A percentile compares a stretch with the other conserved stretches of the same genome.
These are phyloP conservation scores for Lepidium sativum DNA, from an alignment of 345 rosid genomes.

Conservation along the genomic window DNA sequence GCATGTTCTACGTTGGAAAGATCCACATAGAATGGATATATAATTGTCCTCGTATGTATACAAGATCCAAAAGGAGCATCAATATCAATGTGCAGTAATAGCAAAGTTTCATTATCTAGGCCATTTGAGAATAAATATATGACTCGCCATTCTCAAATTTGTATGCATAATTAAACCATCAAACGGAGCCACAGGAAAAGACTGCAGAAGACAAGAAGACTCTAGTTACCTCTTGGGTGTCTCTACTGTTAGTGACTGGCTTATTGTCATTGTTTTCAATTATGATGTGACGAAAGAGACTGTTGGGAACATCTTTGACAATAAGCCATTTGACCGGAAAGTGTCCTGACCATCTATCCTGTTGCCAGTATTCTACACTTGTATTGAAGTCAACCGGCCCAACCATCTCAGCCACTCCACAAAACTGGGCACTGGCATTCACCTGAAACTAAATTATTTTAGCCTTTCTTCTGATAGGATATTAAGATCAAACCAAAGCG, in stretches of 20 bases:
- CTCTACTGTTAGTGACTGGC: constrained; percentile 89
- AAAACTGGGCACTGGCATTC: constrained; percentile 77
- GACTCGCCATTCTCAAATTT: not conserved
- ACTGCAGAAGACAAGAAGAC: not conserved
- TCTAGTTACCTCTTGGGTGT: constrained; percentile 72
- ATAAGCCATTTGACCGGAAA: constrained; percentile 82
- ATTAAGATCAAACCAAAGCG: not conserved
- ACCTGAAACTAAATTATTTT: constrained; percentile 36
- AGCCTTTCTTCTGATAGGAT: not conserved
- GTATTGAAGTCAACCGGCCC: constrained; percentile 79
- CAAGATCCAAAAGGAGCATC: not conserved
- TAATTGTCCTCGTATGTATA: not conserved
- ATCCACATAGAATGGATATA: not conserved
- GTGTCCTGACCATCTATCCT: constrained; percentile 86
- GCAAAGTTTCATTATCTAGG: not conserved
- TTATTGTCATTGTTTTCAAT: constrained; percentile 74
- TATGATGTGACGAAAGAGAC: constrained; percentile 65
- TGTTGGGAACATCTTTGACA: constrained; percentile 82
- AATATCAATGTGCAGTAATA: not conserved
- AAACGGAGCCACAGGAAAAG: not conserved
- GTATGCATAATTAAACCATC: not conserved
- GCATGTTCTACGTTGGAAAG: not conserved
- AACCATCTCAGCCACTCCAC: constrained; percentile 87
- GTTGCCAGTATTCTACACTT: constrained; percentile 83
- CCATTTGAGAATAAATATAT: not conserved